Percentiles rank a stretch among this genome's conserved stretches.
phyloP scores from a whole-genome alignment of 2,329 filamentous ascomycete species.

The Tolypocladium capitatum region DNA sequence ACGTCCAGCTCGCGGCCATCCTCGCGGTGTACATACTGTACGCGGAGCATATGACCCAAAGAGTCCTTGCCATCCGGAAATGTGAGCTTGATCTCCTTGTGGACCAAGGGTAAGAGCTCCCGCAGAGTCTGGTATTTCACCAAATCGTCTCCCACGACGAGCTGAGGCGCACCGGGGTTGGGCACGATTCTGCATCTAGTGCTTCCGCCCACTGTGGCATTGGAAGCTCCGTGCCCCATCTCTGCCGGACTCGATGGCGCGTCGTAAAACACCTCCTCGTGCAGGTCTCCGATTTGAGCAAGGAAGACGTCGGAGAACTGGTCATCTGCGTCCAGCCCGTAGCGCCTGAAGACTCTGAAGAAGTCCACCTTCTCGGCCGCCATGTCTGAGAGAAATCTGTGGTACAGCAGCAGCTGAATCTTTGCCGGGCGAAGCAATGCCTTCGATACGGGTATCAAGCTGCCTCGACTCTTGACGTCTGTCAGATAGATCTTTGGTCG shows the following conservation, averaged over 20 bases:
- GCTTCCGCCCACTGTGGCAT: background rate
- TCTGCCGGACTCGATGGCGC: slow-evolving; percentile 19
- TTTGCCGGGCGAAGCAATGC: slow-evolving; percentile 62
- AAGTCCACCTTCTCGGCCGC: slow-evolving; percentile 60
- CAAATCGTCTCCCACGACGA: slow-evolving; percentile 10
- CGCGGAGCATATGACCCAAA: slow-evolving; percentile 35
- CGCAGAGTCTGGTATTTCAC: slow-evolving; percentile 35
- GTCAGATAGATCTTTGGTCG: slow-evolving; percentile 51
- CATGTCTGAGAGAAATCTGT: slow-evolving; percentile 66
- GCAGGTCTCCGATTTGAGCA: slow-evolving; percentile 55
- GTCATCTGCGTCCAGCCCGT: slow-evolving; percentile 50
- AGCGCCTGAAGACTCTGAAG: slow-evolving; percentile 53
- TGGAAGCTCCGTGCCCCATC: background rate
- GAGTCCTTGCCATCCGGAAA: slow-evolving; percentile 36
- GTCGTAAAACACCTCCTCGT: slow-evolving; percentile 52
- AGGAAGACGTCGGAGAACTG: slow-evolving; percentile 71
- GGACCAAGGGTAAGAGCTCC: slow-evolving; percentile 32
- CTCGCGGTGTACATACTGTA: slow-evolving; percentile 39
- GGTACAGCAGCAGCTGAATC: slow-evolving; percentile 84
- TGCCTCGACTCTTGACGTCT: slow-evolving; percentile 76
- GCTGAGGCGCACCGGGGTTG: too few relatives aligned
- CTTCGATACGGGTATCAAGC: slow-evolving; percentile 48
- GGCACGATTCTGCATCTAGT: too few relatives aligned
- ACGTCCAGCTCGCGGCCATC: slow-evolving; percentile 41
- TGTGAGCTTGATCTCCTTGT: slow-evolving; percentile 33